phyloP scores from a whole-genome alignment of 2,329 filamentous ascomycete genomes.

The Ceratocystis cacaofunesta region DNA sequence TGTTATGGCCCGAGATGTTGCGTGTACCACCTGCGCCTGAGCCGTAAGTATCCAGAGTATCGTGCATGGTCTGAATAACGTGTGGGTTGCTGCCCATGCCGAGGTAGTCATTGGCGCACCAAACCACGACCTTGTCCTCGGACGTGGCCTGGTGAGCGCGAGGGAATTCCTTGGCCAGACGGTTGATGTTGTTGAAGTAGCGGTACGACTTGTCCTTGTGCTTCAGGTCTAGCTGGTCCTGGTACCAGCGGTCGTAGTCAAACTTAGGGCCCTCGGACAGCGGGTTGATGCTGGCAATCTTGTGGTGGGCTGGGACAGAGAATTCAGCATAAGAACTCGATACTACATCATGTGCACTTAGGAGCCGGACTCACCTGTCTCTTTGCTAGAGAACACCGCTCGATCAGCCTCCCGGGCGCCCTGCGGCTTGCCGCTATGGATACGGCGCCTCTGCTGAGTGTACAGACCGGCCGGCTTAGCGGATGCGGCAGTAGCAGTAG shows the following conservation, averaged over 20 bases:
- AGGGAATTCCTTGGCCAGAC: constrained; percentile 88
- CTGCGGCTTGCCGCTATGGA: constrained; percentile 11
- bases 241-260: constrained; percentile 83
- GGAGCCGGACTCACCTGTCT: constrained; percentile 11
- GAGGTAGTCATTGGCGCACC: constrained; percentile 98
- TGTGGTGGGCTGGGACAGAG: constrained; percentile 10
- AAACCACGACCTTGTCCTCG: constrained; percentile 83
- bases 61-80: constrained; percentile 83
- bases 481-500: constrained; percentile 29
- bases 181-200: constrained; percentile 99
- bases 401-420: constrained; percentile 15
- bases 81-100: constrained; percentile 88
- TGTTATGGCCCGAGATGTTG: constrained; percentile 96
- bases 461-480: constrained; percentile 20
- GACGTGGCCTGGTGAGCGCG: constrained; percentile 76
- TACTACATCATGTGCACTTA: background rate
- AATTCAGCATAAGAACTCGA: background rate
- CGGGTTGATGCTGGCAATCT: constrained; percentile 18
- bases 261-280: constrained; percentile 43
- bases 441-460: constrained; percentile 6
- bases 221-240: constrained; percentile 85
- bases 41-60: constrained; percentile 86
- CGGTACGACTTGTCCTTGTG: constrained; percentile 99
- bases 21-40: constrained; percentile 89
- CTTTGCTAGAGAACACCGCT: constrained; percentile 15